These are phyloP conservation scores for Penicillium pulvis DNA, from an alignment of 495 filamentous ascomycete genomes.

Conservation along the genomic window DNA sequence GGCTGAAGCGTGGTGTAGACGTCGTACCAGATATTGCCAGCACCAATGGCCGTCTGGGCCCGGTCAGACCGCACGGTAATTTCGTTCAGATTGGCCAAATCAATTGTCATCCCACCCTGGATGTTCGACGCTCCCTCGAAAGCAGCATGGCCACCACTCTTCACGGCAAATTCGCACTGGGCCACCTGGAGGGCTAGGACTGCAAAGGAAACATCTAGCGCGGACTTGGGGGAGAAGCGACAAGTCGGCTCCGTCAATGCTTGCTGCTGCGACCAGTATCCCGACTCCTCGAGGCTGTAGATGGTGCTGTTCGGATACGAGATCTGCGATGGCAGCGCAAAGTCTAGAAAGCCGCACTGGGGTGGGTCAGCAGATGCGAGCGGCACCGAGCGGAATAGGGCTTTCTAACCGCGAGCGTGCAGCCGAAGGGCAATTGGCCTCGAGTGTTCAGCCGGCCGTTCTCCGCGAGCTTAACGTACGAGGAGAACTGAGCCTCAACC, in stretches of 20 bases:
- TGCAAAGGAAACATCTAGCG: constrained; percentile 3
- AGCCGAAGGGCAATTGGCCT: constrained; percentile 2
- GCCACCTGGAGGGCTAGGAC: constrained; percentile 1
- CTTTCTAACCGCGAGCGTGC: constrained; percentile 2
- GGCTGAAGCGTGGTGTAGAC: constrained; percentile 51
- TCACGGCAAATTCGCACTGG: constrained; percentile 39
- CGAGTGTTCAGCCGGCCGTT: background rate
- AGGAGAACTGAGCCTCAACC: constrained; percentile 5
- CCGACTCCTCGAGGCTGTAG: constrained; percentile 3
- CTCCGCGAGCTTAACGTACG: constrained; percentile 1
- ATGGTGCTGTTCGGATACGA: constrained; percentile 6
- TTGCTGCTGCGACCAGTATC: constrained; percentile 7
- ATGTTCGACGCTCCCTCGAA: constrained; percentile 22
- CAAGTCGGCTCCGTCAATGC: constrained; percentile 4
- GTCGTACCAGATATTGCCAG: constrained; percentile 27
- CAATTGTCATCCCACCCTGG: constrained; percentile 44
- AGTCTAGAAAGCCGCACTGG: constrained; percentile 1
- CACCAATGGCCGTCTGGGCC: constrained; percentile 17
- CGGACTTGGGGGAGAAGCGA: background rate
- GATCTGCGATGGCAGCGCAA: constrained; percentile 4
- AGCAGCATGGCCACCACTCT: constrained; percentile 41
- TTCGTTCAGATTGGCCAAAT: constrained; percentile 44
- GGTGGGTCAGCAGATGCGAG: constrained; percentile 1
- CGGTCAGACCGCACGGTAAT: constrained; percentile 38
- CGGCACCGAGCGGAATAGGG: background rate